Evolutionary conservation across 768 basidiomycete species (phyloP).

Genomic region (Mycena galopus): DNA sequence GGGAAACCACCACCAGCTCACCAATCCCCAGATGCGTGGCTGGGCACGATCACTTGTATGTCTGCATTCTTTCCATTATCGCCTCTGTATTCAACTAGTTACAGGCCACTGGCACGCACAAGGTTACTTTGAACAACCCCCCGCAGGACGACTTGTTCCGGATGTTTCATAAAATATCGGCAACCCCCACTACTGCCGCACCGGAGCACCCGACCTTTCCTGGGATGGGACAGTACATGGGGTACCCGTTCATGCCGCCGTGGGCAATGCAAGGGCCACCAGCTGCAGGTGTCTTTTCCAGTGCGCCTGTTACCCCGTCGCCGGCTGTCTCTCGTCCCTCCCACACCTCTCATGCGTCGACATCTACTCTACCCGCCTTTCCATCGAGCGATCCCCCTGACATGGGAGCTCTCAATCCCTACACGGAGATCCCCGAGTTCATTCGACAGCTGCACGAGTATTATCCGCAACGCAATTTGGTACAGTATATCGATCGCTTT

Average conservation of each 20-base stretch:
- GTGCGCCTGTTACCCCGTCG: too few relatives aligned
- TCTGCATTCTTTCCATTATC: neutral
- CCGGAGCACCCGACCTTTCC: too few relatives aligned
- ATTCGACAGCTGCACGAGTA: neutral
- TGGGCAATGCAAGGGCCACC: neutral
- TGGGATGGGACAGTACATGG: too few relatives aligned
- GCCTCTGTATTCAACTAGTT: too few relatives aligned
- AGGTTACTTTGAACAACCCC: slow-evolving; percentile 5
- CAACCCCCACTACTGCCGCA: neutral
- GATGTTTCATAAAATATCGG: neutral
- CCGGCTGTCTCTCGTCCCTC: neutral
- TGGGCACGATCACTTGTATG: slow-evolving; percentile 1
- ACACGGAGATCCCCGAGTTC: slow-evolving; percentile 11
- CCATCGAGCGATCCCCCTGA: slow-evolving; percentile 23
- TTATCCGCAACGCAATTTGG: neutral
- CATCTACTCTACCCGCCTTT: neutral
- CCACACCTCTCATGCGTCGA: neutral
- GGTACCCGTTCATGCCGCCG: too few relatives aligned
- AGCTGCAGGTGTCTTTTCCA: too few relatives aligned
- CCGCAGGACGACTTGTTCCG: slow-evolving; percentile 18
- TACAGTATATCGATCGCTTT: neutral
- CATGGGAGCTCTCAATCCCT: slow-evolving; percentile 8
- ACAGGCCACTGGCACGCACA: slow-evolving; percentile 6
- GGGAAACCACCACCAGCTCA: neutral
- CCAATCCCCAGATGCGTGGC: neutral